Conservation (phyloP, 2,329 filamentous ascomycete genomes). For the Arthroderma uncinatum region DNA sequence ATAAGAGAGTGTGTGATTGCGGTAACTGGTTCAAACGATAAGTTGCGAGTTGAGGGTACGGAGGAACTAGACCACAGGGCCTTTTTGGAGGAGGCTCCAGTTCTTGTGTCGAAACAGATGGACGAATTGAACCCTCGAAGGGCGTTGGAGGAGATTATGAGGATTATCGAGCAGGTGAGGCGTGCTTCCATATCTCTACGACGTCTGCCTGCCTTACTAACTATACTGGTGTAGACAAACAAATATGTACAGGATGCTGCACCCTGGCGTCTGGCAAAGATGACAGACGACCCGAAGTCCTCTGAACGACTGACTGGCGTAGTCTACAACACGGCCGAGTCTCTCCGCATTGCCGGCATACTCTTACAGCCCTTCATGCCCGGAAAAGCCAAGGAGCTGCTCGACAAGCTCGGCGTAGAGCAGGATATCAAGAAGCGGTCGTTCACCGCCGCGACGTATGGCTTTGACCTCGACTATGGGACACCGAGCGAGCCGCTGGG, state of each 20-base stretch:
- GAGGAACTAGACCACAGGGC: slow-evolving; percentile 29
- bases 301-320: slow-evolving; percentile 43
- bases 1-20: slow-evolving; percentile 48
- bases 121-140: slow-evolving; percentile 50
- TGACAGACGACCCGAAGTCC: slow-evolving; percentile 19
- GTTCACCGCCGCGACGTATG: slow-evolving; percentile 51
- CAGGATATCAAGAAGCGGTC: slow-evolving; percentile 43
- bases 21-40: slow-evolving; percentile 13
- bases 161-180: slow-evolving; percentile 15
- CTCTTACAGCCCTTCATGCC: slow-evolving; percentile 89
- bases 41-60: slow-evolving; percentile 7
- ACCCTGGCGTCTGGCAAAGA: slow-evolving; percentile 55
- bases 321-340: slow-evolving; percentile 63
- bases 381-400: slow-evolving; percentile 55
- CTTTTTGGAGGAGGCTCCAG: slow-evolving; percentile 33
- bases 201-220: background rate
- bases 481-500: slow-evolving; percentile 21
- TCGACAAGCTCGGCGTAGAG: slow-evolving; percentile 67
- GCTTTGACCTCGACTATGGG: slow-evolving; percentile 62
- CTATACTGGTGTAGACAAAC: slow-evolving; percentile 44
- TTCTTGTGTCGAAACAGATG: slow-evolving; percentile 47
- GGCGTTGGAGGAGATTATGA: slow-evolving; percentile 55
- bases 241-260: slow-evolving; percentile 51
- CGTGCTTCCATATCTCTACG: no score
- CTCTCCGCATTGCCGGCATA: slow-evolving; percentile 68